Base-by-base conservation (phyloP, 2,329 filamentous ascomycete species). In the Orbilia ellipsospora region DNA sequence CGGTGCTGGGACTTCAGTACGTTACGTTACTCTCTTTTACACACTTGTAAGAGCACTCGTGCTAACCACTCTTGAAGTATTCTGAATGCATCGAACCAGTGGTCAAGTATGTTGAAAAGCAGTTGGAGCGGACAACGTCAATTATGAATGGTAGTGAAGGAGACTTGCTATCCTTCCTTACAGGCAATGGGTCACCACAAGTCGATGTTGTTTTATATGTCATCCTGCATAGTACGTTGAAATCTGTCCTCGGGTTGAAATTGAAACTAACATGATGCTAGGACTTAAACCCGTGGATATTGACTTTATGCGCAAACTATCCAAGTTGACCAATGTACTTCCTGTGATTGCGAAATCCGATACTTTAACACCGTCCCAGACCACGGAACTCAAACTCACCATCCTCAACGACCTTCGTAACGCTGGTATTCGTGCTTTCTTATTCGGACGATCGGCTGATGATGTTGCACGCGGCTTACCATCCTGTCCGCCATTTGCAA, bases 171-270 rank as follows among this genome's bases (percentile, higher is more conserved):
- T 89, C 88, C 50, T 84, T 97, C 70, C 83, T 98, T 1, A 92
- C 92, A 77, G 92, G 93, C 8, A 90, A 90, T 69, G 93, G 93
- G 44, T 93, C 93, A 16, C 87, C 90, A 15, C 90, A 94, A 78
- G 90, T 98, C 28, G 94, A 98, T 83, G 89, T 89, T 2, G 88
- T 96, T 1, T 84, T 99, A 44, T 98, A 97, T 81, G 83, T 98
- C 66, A 87, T 97, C 28, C 86, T 89, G 28, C 87, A 90, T 78
- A 87, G 92, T 93, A 86, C 80, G 87, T 50, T 16, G n/a, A 16
- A 13, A 13, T 78, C 74, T n/a, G n/a, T 16, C 74, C 44, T 5
- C 57, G 16, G 26, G 15, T 12, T 26, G n/a, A 16, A 12, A 40
- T 42, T 8, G 23, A 26, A 28, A 18, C 15, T 26, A 57, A 31